Base-by-base conservation (phyloP, 805 yeast species). In the Sungouiozyma intestinalis region DNA sequence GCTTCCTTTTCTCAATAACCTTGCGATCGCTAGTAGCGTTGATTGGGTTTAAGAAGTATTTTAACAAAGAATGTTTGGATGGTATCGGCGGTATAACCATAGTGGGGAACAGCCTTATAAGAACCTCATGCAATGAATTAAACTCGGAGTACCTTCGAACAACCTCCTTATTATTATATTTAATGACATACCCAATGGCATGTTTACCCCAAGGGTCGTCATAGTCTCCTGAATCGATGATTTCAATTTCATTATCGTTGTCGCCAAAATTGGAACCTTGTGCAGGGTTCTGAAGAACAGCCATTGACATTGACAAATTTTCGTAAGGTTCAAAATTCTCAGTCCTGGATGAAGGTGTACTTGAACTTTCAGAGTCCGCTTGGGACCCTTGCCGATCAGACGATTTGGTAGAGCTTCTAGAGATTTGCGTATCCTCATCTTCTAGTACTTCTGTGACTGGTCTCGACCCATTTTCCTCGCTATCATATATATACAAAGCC, bases 51-150 rank as follows among this genome's bases (percentile, higher is more conserved):
- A 66, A 47, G 36, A 70, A 58, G 47, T 70, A 70, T 45, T 65
- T 67, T 5, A 67, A 58, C n/a, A 83, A 58, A 14, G 84, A 71
- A 58, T 83, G 90, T 58, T 84, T 84, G 60, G 80, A 83, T 0
- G 98, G 98, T 8, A 92, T 90, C 1, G 97, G 97, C 5, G 98
- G 98, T 4, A 92, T 76, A 3, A 92, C 73, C 3, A 79, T 58
- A 3, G 92, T 77, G 3, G 98, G 97, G 48, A 82, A 81, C 33
- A 85, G 64, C 50, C 81, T 77, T 3, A 78, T 68, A 17, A 92
- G 67, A 3, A 82, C 72, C 34, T 76, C 80, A 46, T 96, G 69
- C 36, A 92, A 69, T 39, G 84, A 76, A 54, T 85, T 96, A 58
- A 92, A 92, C 58, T 92, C 98, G 29, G 95, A 82, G 59, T 92